These are phyloP conservation scores for Candida nanaspora DNA, from an alignment of 805 yeast genomes.

Conservation along the genomic window DNA sequence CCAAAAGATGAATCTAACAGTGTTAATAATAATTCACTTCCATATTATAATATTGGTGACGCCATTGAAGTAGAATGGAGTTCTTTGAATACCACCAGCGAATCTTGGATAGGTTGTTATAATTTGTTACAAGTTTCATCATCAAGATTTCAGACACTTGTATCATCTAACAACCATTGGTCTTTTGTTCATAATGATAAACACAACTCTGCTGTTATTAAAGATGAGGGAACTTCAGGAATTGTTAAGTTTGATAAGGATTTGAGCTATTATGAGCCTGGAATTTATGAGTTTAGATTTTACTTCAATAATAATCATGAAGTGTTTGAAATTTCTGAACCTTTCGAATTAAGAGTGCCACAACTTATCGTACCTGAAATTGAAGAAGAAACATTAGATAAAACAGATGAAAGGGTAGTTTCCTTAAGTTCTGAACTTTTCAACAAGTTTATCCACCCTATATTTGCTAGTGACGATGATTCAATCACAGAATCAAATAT, in stretches of 20 bases:
- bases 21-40: slow-evolving; percentile 18
- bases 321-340: slow-evolving; percentile 57
- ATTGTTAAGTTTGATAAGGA: slow-evolving; percentile 39
- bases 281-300: slow-evolving; percentile 67
- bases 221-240: slow-evolving; percentile 28
- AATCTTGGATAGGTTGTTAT: slow-evolving; percentile 76
- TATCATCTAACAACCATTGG: slow-evolving; percentile 68
- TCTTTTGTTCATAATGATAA: slow-evolving; percentile 28
- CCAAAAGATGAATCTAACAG: slow-evolving; percentile 10
- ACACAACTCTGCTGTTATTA: not conserved
- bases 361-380: slow-evolving; percentile 26
- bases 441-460: slow-evolving; percentile 24
- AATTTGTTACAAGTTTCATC: slow-evolving; percentile 51
- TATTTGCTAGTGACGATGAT: slow-evolving; percentile 11
- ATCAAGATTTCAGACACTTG: slow-evolving; percentile 46
- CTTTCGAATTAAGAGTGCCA: slow-evolving; percentile 52
- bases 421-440: slow-evolving; percentile 26
- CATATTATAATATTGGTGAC: slow-evolving; percentile 32
- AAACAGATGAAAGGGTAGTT: slow-evolving; percentile 16
- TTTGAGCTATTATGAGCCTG: slow-evolving; percentile 55
- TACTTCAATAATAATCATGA: slow-evolving; percentile 62
- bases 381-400: not conserved
- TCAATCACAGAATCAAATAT: not conserved
- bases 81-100: slow-evolving; percentile 30
- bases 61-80: slow-evolving; percentile 50